Evolutionary conservation across 2,329 filamentous ascomycete species (phyloP).

Genomic region (Colletotrichum sp.): DNA sequence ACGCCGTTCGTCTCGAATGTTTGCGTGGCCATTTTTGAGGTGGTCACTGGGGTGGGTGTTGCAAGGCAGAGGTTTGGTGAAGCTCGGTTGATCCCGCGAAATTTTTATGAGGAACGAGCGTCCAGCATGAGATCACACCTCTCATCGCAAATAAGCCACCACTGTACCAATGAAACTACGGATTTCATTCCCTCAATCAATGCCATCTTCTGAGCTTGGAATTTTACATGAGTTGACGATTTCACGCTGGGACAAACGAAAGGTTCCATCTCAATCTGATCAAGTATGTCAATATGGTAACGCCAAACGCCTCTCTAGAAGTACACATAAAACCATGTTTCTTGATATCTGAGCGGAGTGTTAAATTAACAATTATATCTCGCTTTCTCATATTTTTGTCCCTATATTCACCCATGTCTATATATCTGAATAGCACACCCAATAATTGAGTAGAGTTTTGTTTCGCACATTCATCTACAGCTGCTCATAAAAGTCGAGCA

Average conservation of each 20-base stretch:
- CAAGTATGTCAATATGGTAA: too few relatives aligned
- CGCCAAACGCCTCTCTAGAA: background rate
- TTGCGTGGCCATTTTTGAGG: slow-evolving; percentile 31
- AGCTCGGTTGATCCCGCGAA: slow-evolving; percentile 2
- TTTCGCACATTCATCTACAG: background rate
- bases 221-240: accelerated
- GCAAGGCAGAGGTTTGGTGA: slow-evolving; percentile 3
- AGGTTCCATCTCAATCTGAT: background rate
- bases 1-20: slow-evolving; percentile 52
- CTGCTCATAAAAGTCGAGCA: slow-evolving; percentile 42
- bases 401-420: background rate
- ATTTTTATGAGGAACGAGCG: background rate
- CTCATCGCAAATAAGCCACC: background rate
- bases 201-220: background rate
- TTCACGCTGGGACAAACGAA: background rate
- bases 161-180: too few relatives aligned
- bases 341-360: background rate
- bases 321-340: background rate
- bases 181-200: background rate
- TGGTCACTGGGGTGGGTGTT: slow-evolving; percentile 5
- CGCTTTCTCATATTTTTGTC: background rate
- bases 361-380: background rate
- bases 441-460: background rate
- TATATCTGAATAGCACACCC: background rate
- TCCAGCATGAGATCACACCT: background rate